These are phyloP conservation scores for Medicago ruthenica DNA, from an alignment of 306 rosid species.

Conservation along the genomic window DNA sequence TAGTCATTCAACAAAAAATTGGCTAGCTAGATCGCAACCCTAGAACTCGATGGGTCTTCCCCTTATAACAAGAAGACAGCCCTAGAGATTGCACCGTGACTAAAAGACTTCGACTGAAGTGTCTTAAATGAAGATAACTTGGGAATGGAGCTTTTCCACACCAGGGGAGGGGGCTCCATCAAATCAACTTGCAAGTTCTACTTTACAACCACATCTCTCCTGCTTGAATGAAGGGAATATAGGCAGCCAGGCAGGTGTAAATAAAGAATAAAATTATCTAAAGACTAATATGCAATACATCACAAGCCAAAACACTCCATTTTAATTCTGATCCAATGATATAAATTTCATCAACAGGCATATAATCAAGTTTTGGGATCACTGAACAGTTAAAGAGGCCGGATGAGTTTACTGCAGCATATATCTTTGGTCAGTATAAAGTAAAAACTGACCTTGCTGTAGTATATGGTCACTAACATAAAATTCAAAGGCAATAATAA, in stretches of 20 bases:
- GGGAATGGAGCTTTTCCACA: not conserved
- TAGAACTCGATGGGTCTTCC: not conserved
- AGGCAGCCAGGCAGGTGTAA: not conserved
- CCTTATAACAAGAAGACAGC: not conserved
- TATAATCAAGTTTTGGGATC: constrained; percentile 8
- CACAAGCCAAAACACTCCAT: not conserved
- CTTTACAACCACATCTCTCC: not conserved
- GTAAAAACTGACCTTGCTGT: constrained; percentile 32
- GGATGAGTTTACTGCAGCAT: constrained; percentile 20
- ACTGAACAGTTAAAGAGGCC: constrained; percentile 9
- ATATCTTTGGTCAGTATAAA: constrained; percentile 25
- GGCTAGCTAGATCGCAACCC: not conserved
- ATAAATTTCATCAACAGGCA: constrained; percentile 6
- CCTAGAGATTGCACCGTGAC: not conserved
- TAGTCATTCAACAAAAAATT: not conserved
- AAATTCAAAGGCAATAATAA: constrained; percentile 34
- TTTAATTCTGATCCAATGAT: not conserved
- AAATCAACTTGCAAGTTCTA: not conserved
- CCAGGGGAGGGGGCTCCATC: no score
- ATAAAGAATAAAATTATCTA: not conserved
- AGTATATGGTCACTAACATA: constrained; percentile 22
- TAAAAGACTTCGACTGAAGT: not conserved
- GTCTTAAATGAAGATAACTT: not conserved
- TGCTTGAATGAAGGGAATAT: not conserved
- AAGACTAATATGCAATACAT: not conserved